A percentile compares a stretch with the other conserved stretches of the same genome.
Conservation (phyloP, 1,284 basidiomycete species). For the Pisolithus thermaeus region DNA sequence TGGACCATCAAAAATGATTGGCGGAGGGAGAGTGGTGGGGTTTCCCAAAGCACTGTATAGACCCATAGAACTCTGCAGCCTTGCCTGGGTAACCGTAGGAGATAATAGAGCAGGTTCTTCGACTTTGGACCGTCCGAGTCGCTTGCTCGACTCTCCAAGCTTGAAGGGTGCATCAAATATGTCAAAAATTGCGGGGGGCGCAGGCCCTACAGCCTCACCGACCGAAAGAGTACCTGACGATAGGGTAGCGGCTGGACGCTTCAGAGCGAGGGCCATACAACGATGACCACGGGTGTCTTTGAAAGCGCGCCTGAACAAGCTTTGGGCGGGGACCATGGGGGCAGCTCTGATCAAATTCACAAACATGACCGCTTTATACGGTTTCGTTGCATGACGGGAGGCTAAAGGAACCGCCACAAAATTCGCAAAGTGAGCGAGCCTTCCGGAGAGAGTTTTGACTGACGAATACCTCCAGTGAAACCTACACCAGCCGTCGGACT, state of each 20-base stretch:
- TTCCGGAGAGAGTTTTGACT: neutral
- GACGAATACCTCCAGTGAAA: neutral
- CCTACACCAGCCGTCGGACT: neutral
- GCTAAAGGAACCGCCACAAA: neutral
- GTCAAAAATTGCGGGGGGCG: conserved; percentile 27
- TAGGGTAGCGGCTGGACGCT: conserved; percentile 3
- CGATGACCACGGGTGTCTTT: conserved; percentile 5
- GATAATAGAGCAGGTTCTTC: neutral
- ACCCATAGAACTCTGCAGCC: neutral
- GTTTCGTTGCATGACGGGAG: neutral
- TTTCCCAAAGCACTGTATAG: conserved; percentile 6
- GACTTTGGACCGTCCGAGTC: neutral
- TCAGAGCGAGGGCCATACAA: conserved; percentile 5
- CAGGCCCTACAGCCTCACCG: conserved; percentile 1
- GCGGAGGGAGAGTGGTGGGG: conserved; percentile 33
- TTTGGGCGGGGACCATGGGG: conserved; percentile 13
- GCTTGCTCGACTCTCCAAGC: conserved; percentile 24
- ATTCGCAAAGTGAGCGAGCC: neutral
- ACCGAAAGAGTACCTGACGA: conserved; percentile 7
- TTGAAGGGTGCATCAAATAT: conserved; percentile 38
- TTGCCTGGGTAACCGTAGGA: neutral
- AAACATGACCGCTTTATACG: neutral
- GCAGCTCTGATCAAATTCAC: neutral
- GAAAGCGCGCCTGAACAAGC: conserved; percentile 6
- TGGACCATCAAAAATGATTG: conserved; percentile 42